A percentile compares a stretch with the other conserved stretches of the same genome.
Conservation (phyloP, 495 filamentous ascomycete species). For the Baudoinia panamericana region DNA sequence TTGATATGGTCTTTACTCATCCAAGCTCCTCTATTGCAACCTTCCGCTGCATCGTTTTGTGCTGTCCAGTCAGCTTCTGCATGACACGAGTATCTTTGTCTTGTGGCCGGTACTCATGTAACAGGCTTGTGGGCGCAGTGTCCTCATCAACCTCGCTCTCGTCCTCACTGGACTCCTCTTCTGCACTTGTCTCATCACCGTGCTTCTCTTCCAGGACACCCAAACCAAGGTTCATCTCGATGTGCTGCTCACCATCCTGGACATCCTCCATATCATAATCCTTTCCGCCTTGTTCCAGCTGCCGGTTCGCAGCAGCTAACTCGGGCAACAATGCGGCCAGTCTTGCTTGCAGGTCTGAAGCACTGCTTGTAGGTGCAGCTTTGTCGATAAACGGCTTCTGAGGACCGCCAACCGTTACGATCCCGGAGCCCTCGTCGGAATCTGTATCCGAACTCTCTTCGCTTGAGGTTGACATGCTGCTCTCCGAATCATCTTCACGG, state of each 20-base stretch:
- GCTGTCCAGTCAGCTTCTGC: background rate
- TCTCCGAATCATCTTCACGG: constrained; percentile 8
- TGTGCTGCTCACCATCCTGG: constrained; percentile 13
- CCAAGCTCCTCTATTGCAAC: background rate
- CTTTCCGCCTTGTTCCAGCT: constrained; percentile 1
- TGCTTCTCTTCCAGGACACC: constrained; percentile 17
- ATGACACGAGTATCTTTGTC: background rate
- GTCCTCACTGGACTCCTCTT: background rate
- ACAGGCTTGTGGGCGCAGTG: background rate
- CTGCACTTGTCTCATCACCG: constrained; percentile 3
- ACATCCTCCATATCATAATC: constrained; percentile 12
- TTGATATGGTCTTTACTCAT: background rate
- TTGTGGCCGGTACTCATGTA: background rate
- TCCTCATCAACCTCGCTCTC: background rate
- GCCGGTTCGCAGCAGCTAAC: constrained; percentile 9
- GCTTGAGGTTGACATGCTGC: constrained; percentile 8
- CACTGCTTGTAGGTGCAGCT: background rate
- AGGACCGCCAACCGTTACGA: constrained; percentile 4
- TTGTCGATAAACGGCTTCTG: constrained; percentile 10
- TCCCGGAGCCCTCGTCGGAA: background rate
- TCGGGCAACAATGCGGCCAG: constrained; percentile 11
- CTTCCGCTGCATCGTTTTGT: background rate
- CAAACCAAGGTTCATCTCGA: constrained; percentile 21
- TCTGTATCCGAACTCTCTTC: constrained; percentile 3
- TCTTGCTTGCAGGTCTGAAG: constrained; percentile 9